Base-by-base conservation (phyloP, 2,329 filamentous ascomycete species). In the Penicillium hesseltinei region DNA sequence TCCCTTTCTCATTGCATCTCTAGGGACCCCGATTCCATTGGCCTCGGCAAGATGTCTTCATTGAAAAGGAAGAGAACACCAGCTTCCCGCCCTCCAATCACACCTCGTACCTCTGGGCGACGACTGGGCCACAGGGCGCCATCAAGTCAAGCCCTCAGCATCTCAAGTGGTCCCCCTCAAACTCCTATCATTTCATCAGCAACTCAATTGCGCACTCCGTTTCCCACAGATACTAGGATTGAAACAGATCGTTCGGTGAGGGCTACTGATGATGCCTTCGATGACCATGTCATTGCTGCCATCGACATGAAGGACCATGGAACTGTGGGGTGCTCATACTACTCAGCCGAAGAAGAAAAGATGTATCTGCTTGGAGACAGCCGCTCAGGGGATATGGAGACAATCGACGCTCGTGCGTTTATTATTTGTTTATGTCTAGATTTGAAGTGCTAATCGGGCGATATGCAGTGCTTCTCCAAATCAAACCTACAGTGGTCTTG, bases 241-340 rank as follows among this genome's bases (percentile, higher is more conserved):
- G 58, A 57, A 59, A 50, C 70, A 74, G 58, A 67, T 66, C 33
- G 71, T 73, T 48, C 71, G 10, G 66, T 71, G 44, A 64, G 68
- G 31, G 67, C 69, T 6, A 73, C 75, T 49, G 73, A 79, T 36
- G 77, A 80, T 36, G 84, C 87, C 0, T 69, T 86, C 7, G 42
- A 53, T 38, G 82, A 84, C 55, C 90, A 94, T 69, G 76, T 91
- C 27, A 82, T 96, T 57, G 90, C 96, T 85, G 90, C 91, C 0
- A 78, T 96, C 25, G 87, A 95, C 57, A 80, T 93, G 71, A 85
- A 82, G 60, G 82, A 87, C n/a, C 82, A 84, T 31, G 86, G 84
- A 0, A 86, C 82, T 0, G 80, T 96, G 19, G 93, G 93, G 0
- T 97, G 92, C 71, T 88, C 90, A 45, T 96, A 93, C 69, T 96